Conservation (phyloP, 2,329 filamentous ascomycete genomes). For the Didymella lethalis region DNA sequence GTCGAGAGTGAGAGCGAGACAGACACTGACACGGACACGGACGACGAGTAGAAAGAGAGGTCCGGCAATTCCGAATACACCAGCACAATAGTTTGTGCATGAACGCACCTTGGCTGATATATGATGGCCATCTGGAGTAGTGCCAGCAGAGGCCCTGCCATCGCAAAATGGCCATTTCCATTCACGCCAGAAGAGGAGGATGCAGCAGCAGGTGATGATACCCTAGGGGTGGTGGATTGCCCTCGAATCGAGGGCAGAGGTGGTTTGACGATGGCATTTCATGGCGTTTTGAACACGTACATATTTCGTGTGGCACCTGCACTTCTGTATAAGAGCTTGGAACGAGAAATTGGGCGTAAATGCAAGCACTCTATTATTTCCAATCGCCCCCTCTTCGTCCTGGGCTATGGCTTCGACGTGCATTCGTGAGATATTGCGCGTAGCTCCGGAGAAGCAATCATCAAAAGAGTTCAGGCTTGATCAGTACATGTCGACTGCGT, state of each 20-base stretch:
- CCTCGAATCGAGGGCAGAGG: not conserved
- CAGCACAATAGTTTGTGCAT: not conserved
- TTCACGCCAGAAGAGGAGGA: not conserved
- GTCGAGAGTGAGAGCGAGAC: conserved; percentile 62
- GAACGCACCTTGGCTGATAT: not conserved
- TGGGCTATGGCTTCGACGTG: not conserved
- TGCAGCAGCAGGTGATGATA: not conserved
- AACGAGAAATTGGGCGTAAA: not conserved
- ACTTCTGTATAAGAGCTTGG: not conserved
- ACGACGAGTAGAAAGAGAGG: conserved; percentile 46
- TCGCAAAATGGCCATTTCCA: no score
- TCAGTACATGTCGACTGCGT: no score
- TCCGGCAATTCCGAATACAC: not conserved
- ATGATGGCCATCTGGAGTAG: not conserved
- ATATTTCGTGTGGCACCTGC: not conserved
- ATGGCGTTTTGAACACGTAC: conserved; percentile 3
- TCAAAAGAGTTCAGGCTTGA: no score
- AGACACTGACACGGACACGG: conserved; percentile 54
- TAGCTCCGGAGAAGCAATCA: not conserved
- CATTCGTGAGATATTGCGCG: not conserved
- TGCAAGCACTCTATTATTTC: not conserved
- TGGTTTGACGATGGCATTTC: conserved; percentile 1
- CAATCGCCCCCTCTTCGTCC: not conserved
- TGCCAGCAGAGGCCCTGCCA: not conserved
- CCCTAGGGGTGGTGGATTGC: not conserved